Percentiles rank a stretch among this genome's conserved stretches.
phyloP scores from a whole-genome alignment of 495 filamentous ascomycete genomes.

The Talaromyces wortmannii region DNA sequence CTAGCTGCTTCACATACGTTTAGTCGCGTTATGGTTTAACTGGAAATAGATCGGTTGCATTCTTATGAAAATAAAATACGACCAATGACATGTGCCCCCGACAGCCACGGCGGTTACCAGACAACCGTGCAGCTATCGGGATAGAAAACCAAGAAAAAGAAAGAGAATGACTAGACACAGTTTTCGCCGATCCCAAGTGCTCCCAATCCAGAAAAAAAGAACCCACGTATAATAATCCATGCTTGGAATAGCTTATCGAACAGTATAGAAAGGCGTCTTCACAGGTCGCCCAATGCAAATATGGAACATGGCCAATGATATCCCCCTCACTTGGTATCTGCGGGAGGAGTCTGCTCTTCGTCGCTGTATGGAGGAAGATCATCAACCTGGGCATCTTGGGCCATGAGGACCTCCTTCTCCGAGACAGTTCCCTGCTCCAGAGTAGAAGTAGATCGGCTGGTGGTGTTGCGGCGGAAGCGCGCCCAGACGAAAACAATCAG shows the following conservation, averaged over 20 bases:
- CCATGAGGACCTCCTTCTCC: constrained; percentile 34
- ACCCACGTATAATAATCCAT: not conserved
- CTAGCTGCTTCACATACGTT: no score
- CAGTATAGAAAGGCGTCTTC: not conserved
- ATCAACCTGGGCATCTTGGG: constrained; percentile 21
- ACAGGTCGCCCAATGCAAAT: not conserved
- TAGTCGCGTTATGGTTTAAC: no score
- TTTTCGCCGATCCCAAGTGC: not conserved
- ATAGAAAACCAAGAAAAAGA: not conserved
- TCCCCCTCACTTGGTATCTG: constrained; percentile 23
- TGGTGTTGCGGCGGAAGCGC: constrained; percentile 27
- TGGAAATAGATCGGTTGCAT: no score
- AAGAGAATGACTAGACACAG: not conserved
- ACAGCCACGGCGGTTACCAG: not conserved
- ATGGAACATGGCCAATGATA: not conserved
- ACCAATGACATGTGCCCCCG: not conserved
- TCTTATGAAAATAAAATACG: no score
- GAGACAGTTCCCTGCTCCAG: constrained; percentile 25
- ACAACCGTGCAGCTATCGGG: not conserved
- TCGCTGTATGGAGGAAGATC: constrained; percentile 27
- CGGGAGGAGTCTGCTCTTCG: constrained; percentile 11
- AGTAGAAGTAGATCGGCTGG: constrained; percentile 18
- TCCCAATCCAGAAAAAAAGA: not conserved
- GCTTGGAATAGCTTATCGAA: not conserved
- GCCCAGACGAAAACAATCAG: constrained; percentile 43